A percentile compares a stretch with the other conserved stretches of the same genome.
Conservation (phyloP, 2,329 filamentous ascomycete genomes). For the Leptographium radiaticola region DNA sequence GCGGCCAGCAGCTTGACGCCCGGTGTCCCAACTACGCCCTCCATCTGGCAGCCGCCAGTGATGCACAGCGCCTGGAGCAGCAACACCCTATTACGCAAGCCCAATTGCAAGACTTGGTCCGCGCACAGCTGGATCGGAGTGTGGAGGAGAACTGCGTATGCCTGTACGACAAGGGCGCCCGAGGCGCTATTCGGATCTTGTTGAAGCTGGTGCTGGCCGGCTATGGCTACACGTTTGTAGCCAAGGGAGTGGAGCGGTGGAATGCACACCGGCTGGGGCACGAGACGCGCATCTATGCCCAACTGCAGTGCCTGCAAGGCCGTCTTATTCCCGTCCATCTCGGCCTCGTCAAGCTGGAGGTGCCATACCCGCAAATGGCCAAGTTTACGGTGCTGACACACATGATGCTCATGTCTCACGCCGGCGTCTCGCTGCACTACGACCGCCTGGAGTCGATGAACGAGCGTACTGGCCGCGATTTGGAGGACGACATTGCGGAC, state of each 20-base stretch:
- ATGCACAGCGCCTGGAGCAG: background rate
- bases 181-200: background rate
- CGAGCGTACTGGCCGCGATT: too few relatives aligned
- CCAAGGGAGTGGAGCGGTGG: constrained; percentile 1
- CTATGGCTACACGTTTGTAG: constrained; percentile 10
- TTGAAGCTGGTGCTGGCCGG: constrained; percentile 6
- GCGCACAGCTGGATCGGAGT: too few relatives aligned
- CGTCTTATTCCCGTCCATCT: constrained; percentile 6
- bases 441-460: background rate
- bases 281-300: constrained; percentile 2
- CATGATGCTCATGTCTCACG: constrained; percentile 8
- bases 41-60: background rate
- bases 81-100: background rate
- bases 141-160: too few relatives aligned
- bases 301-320: constrained; percentile 4
- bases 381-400: background rate
- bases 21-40: background rate
- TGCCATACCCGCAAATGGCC: background rate
- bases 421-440: background rate
- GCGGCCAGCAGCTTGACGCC: background rate
- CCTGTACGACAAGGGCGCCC: too few relatives aligned
- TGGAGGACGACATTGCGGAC: background rate
- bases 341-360: constrained; percentile 3
- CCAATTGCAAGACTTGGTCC: too few relatives aligned
- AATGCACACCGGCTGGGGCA: background rate